These are phyloP conservation scores for Thraustotheca clavata DNA, from an alignment of 352 stramenopile genomes.

Conservation along the genomic window DNA sequence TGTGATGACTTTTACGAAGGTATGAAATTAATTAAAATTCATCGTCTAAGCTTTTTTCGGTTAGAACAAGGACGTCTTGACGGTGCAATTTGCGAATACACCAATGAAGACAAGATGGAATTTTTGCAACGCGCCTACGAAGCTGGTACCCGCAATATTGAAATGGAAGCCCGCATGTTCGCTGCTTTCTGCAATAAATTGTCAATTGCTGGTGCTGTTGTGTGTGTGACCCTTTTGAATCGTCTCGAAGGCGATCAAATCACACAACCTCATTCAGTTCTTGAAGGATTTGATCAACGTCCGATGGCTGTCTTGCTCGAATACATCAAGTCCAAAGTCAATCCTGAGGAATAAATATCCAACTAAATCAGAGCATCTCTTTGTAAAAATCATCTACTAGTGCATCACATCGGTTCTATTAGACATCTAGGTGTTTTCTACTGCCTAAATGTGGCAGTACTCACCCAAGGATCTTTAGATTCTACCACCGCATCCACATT, in stretches of 20 bases:
- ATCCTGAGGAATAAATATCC: not conserved
- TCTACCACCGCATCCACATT: too few species aligned
- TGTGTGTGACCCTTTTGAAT: slow-evolving; percentile 73
- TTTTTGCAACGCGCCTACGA: slow-evolving; percentile 49
- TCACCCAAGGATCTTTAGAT: too few species aligned
- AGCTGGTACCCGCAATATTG: slow-evolving; percentile 73
- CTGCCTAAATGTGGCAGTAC: too few species aligned
- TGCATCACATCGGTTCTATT: too few species aligned
- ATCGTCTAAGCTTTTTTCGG: not conserved
- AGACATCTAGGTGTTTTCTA: too few species aligned
- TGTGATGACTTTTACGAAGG: slow-evolving; percentile 83
- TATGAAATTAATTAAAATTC: not conserved
- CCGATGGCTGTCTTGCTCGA: slow-evolving; percentile 50
- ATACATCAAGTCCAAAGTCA: slow-evolving; percentile 58
- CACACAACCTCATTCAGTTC: slow-evolving; percentile 42
- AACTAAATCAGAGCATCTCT: not conserved
- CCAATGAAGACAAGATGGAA: slow-evolving; percentile 62
- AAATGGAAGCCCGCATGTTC: slow-evolving; percentile 74
- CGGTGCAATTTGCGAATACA: slow-evolving; percentile 73
- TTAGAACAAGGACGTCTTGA: slow-evolving; percentile 59
- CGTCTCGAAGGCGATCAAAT: slow-evolving; percentile 71
- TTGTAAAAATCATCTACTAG: too few species aligned
- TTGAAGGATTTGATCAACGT: slow-evolving; percentile 55
- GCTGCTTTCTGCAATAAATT: slow-evolving; percentile 69
- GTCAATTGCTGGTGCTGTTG: slow-evolving; percentile 52